Evolutionary conservation across 179 eudicot genomes (phyloP), one percentile per base, ranked within the genome.

Genomic region (Silene vulgaris): DNA sequence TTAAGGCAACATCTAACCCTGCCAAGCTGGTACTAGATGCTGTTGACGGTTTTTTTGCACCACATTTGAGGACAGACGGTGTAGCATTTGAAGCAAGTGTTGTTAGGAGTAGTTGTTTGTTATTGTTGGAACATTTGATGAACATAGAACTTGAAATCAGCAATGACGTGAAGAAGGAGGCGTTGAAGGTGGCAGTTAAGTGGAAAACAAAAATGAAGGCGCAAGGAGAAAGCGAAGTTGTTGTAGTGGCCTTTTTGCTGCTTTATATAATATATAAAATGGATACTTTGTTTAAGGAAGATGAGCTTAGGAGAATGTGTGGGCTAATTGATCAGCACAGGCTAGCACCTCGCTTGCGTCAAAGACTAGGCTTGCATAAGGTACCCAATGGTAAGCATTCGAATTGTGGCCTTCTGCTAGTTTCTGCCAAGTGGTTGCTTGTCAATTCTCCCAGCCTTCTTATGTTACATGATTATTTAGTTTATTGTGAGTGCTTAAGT

Each of bases 1-100:
- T 86, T 30, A 78, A 14, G 48, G 32, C 80, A 40, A 72, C 79
- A 0, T 17, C 62, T 26, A 68, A 78, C 62, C 82, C 88, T 28
- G 81, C 81, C 72, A 77, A 73, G 74, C 72, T 83, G 19, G 84
- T 86, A 3, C 75, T 86, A 23, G 85, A 79, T 74, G 88, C 88
- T 23, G 65, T 86, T 74, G 75, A 68, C 14, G 86, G 85, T 40
- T 83, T 86, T 67, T 86, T 79, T 68, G 80, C 84, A 45, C 86
- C 88, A 0, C 84, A 75, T 79, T 61, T 81, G 73, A 77, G 65
- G 63, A 74, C 77, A 61, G 83, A 72, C 30, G 74, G 80, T 35
- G 29, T 57, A n/a, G 82, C 64, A 65, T 75, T 37, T 3, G 80
- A 79, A 63, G 29, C 67, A 28, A 62, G 32, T 20, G 75, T 74